Evolutionary conservation across 164 flowering plant species (phyloP), one percentile per base, ranked within the genome.

Genomic region (Taxillus chinensis): DNA sequence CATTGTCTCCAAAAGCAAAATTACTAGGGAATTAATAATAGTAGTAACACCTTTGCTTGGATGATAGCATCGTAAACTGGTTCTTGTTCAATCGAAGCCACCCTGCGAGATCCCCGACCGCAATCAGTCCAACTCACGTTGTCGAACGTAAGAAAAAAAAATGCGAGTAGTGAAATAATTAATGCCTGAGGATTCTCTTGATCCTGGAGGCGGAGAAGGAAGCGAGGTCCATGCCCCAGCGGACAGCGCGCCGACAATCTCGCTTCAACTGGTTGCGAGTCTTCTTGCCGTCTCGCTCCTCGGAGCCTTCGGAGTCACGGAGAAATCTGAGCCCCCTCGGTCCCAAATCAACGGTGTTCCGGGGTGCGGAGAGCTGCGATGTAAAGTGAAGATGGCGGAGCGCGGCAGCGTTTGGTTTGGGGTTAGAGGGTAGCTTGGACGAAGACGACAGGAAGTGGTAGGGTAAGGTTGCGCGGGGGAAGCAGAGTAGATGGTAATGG

Each of bases 201-300:
- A 93, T 90, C 67, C 87, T 92, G 48, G 88, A 67, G 27, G 65
- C 51, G 8, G 96, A 69, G 78, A 93, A 86, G 63, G 75, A 67
- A 0, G 99, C 88, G 13, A 93, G 81, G 3, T 93, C 91, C 95
- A 86, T 84, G 12, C 86, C 99, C 90, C 97, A 90, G 2, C 72
- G 77, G 51, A 90, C 88, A 13, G 95, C 88, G 62, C 87, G 89
- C 11, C 83, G 76, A 27, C 95, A 92, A 66, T 83, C 88, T 16
- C 91, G 86, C 71, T 93, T 93, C 79, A 72, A 77, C 79, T 81
- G 83, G 76, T 86, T 93, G 7, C 97, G 84, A 73, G 86, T 87
- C 83, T 72, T 82, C 68, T 68, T 75, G 2, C 7, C 39, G 0
- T 64, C 74, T 1, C 7, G 39, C 0, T 64, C 74, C 5, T 81